Base-by-base conservation (phyloP, 1,139 yeast genomes). In the Suhomyces wounanorum region DNA sequence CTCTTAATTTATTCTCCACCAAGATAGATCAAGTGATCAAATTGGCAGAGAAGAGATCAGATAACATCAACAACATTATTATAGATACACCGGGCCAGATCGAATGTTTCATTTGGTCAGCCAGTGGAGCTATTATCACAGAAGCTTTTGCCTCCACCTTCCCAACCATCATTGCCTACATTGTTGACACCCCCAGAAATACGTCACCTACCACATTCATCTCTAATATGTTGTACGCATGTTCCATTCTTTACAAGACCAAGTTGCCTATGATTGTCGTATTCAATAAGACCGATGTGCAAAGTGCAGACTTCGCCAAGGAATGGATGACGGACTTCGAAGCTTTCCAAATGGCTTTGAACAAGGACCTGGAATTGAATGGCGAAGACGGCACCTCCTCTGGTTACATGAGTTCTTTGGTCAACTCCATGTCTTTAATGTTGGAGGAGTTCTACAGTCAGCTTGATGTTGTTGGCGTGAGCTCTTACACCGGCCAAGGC, bases 261-360 rank as follows among this genome's bases (percentile, higher is more conserved):
- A 92, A 94, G 67, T 78, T 95, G 50, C 99, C 99, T 30, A 91
- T 95, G 97, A 87, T 95, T 62, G 82, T 95, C 21, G 99, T 95
- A 7, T 95, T 94, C 75, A 95, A 95, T 72, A 95, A 95, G 72
- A 89, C 95, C 1, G 99, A 95, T 69, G 92, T 88, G 8, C 78
- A 86, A 60, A 85, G 85, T 54, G 90, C 96, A 0, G 85, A 82
- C 48, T 91, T 91, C 70, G 97, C 97, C 28, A 86, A 84, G 65
- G 96, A 90, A 58, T 95, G 99, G 99, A 91, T 95, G 98, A 82
- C 86, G 3, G 99, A 95, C 69, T 95, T 95, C 68, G 98, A 94
- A 68, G 78, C 83, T 17, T 95, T 95, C 74, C 99, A 94, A 68
- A 73, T 71, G 37, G 96, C 96, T 1, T 73, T 92, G 53, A 77